Percentiles rank a stretch among this genome's conserved stretches.
Evolutionary conservation across 2,329 filamentous ascomycete genomes (phyloP).

Genomic region (Byssothecium circinans): DNA sequence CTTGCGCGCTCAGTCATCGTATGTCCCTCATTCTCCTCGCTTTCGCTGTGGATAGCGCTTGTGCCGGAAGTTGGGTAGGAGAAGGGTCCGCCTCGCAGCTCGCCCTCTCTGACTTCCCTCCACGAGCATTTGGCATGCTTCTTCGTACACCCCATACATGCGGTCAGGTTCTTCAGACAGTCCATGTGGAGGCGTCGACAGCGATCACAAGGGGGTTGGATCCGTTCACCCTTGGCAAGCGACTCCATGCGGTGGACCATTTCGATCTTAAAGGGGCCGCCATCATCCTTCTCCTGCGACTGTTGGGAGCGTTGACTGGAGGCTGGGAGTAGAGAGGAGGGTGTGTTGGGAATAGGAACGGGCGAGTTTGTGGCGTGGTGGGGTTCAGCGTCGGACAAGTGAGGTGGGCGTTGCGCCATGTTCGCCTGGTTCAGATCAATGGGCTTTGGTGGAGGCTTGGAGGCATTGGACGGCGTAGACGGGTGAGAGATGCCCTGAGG

Average conservation of each 20-base stretch:
- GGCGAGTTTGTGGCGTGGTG: conserved; percentile 49
- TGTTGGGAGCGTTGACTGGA: conserved; percentile 41
- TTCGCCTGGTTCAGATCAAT: conserved; percentile 17
- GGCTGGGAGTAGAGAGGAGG: conserved; percentile 55
- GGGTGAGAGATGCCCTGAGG: conserved; percentile 29
- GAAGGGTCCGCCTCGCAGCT: conserved; percentile 49
- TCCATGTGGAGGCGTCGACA: conserved; percentile 79
- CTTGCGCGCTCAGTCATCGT: conserved; percentile 27
- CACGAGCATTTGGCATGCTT: conserved; percentile 89
- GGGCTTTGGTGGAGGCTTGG: conserved; percentile 36
- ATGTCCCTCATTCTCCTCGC: conserved; percentile 22
- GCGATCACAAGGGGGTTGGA: conserved; percentile 81
- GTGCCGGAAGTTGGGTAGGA: conserved; percentile 21
- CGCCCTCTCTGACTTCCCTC: conserved; percentile 77
- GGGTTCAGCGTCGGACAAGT: conserved; percentile 43
- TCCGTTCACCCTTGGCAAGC: conserved; percentile 70
- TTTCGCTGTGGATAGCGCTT: conserved; percentile 37
- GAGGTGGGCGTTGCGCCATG: conserved; percentile 21
- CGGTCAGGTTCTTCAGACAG: conserved; percentile 82
- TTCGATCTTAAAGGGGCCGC: conserved; percentile 62
- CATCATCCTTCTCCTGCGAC: conserved; percentile 57
- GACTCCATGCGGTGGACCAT: conserved; percentile 77
- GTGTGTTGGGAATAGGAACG: conserved; percentile 59
- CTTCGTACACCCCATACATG: conserved; percentile 84
- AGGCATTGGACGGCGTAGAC: conserved; percentile 21